Base-by-base conservation (phyloP, 352 stramenopile genomes). In the Pythium folliculosum region DNA sequence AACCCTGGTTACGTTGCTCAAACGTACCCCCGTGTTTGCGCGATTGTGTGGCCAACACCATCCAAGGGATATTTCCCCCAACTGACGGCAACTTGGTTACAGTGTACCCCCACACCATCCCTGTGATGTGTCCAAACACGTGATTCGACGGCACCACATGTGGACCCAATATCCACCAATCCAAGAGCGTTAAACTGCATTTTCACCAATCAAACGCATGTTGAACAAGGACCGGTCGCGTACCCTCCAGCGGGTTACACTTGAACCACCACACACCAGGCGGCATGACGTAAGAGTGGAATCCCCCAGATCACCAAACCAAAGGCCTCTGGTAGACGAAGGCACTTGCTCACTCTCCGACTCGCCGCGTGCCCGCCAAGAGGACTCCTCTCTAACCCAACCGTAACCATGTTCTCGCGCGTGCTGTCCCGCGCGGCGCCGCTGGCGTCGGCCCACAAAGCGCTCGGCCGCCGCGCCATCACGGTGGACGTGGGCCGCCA, bases 401-500 rank as follows among this genome's bases (percentile, higher is more conserved):
- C 14, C 16, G 4, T 17, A 7, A 35, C 37, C 2, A 70, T 70
- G 64, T 32, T 70, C 40, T 58, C 64, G 19, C 64, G 64, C 43
- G 50, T 40, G 22, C 38, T 70, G 38, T 44, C 60, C 50, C 61
- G 49, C 37, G 51, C 40, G 44, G 17, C 54, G 61, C 35, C 35
- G 23, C 27, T 35, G 19, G n/a, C 35, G 43, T 5, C 35, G 35
- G 8, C 35, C 27, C 27, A 32, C 35, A 47, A 47, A 13, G 27
- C 55, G 40, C 47, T 69, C 35, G 61, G 53, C 45, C 60, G 61
- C 43, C 60, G 67, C 67, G 16, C 57, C 44, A 68, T 80, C 56
- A 63, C 73, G 4, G 73, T 80, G n/a, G 70, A 66, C 25, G 55
- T 77, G 21, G 73, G 73, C 70, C 44, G 47, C 53, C 65, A 70